Base-by-base conservation (phyloP, 352 stramenopile genomes). In the Phytophthora syringae region DNA sequence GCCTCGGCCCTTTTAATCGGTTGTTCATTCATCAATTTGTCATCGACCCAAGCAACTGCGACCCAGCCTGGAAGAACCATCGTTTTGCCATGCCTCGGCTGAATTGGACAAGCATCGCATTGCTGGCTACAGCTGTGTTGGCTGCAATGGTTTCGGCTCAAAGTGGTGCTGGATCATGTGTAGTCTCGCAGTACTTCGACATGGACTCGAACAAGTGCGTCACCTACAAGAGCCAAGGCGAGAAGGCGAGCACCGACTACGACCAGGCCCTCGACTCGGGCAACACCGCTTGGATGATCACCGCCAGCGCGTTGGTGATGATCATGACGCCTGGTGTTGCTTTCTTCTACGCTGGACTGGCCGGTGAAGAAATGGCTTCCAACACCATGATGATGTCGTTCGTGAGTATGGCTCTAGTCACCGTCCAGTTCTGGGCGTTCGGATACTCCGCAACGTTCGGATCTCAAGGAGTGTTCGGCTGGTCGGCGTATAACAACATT, bases 311-410 rank as follows among this genome's bases (percentile, higher is more conserved):
- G 16, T 57, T 92, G 7, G 83, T 92, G 32, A 83, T 90, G 76
- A 79, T 92, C 62, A 90, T 92, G 83, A 86, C 79, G 20, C 81
- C 82, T 0, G 82, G 82, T 4, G 76, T 92, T 15, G 74, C 77
- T 22, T 88, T 92, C 70, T 95, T 93, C 71, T 95, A 95, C 74
- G 86, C 82, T 7, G 86, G 86, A 20, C 68, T 94, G 12, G 82
- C 83, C 0, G 80, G 84, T 27, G 75, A 88, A 50, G 72, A 88
- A 39, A 91, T 88, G 70, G 79, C 87, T 28, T 88, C 87, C 48
- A 91, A 90, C 72, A 92, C 83, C 22, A 89, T 93, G 36, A 88
- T 92, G 68, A 89, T 91, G 80, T 91, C 79, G 9, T 93, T 92
- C 52, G 64, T 84, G 36, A 83, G 70, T 50, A 92, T 93, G 73